These are phyloP conservation scores for Wickerhamiella lipophila DNA, from an alignment of 805 yeast genomes.

Conservation along the genomic window DNA sequence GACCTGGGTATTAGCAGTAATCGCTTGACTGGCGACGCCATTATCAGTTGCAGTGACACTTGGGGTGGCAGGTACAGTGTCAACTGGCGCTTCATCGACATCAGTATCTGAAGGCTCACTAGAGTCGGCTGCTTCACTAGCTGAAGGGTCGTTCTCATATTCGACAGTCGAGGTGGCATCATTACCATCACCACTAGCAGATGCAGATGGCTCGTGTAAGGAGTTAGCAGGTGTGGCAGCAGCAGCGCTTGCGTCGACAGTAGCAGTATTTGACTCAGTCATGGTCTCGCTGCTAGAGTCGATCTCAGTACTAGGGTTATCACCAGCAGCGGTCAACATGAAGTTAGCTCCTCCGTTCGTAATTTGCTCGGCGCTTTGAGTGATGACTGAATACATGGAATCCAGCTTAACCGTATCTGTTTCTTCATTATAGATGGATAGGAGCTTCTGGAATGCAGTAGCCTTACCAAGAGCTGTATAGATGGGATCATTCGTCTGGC, in stretches of 20 bases:
- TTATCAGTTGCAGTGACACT: neutral
- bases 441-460: neutral
- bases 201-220: too few relatives aligned
- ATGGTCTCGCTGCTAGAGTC: neutral
- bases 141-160: slow-evolving; percentile 1
- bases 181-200: neutral
- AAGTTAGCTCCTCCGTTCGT: slow-evolving; percentile 12
- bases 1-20: neutral
- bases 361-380: slow-evolving; percentile 11
- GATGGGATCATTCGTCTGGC: slow-evolving; percentile 5
- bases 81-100: slow-evolving; percentile 5
- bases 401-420: neutral
- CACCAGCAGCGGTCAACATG: neutral
- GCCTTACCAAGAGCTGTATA: slow-evolving; percentile 3
- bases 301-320: neutral
- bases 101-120: slow-evolving; percentile 1
- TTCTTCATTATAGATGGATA: neutral
- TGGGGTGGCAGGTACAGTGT: neutral
- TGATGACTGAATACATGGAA: slow-evolving; percentile 1
- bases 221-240: slow-evolving; percentile 10
- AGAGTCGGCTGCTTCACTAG: neutral
- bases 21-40: slow-evolving; percentile 9
- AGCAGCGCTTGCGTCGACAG: slow-evolving; percentile 10
- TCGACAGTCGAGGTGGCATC: slow-evolving; percentile 5
- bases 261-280: too few relatives aligned